Conservation (phyloP, 1,139 yeast genomes). For the Pichia sp. region DNA sequence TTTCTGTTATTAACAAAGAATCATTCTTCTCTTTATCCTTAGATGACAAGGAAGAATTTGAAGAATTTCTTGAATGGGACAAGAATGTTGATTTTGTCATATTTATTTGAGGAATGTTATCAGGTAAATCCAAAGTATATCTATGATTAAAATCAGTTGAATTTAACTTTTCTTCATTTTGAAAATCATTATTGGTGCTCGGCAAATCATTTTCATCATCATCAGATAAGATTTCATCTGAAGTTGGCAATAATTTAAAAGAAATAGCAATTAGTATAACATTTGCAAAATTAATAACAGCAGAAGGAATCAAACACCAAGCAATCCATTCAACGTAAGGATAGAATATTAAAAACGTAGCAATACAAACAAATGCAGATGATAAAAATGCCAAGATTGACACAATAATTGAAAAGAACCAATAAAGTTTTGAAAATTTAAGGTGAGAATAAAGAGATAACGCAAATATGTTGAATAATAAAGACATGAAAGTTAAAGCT, state of each 20-base stretch:
- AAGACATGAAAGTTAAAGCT: constrained; percentile 27
- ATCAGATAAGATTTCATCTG: constrained; percentile 5
- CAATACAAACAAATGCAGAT: constrained; percentile 48
- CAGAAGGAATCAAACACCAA: constrained; percentile 64
- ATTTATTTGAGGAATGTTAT: constrained; percentile 2
- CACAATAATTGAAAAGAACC: constrained; percentile 32
- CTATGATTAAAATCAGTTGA: constrained; percentile 12
- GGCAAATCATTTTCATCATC: constrained; percentile 14
- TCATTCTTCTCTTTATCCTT: constrained; percentile 9
- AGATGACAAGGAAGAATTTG: constrained; percentile 1
- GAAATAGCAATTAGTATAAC: constrained; percentile 21
- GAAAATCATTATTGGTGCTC: too few relatives aligned
- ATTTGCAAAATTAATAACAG: constrained; percentile 43
- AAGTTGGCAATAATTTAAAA: constrained; percentile 15
- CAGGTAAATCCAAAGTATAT: not conserved
- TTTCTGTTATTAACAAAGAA: not conserved
- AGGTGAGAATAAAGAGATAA: constrained; percentile 13
- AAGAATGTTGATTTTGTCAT: not conserved
- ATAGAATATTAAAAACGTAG: constrained; percentile 50
- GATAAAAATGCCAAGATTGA: constrained; percentile 44
- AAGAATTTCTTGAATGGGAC: constrained; percentile 1
- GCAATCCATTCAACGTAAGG: constrained; percentile 65
- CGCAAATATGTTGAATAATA: constrained; percentile 22
- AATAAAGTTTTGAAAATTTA: constrained; percentile 25
- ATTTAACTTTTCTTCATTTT: constrained; percentile 8